Conservation (phyloP, 441 rosid species). For the Euphorbia schlechtendalii region DNA sequence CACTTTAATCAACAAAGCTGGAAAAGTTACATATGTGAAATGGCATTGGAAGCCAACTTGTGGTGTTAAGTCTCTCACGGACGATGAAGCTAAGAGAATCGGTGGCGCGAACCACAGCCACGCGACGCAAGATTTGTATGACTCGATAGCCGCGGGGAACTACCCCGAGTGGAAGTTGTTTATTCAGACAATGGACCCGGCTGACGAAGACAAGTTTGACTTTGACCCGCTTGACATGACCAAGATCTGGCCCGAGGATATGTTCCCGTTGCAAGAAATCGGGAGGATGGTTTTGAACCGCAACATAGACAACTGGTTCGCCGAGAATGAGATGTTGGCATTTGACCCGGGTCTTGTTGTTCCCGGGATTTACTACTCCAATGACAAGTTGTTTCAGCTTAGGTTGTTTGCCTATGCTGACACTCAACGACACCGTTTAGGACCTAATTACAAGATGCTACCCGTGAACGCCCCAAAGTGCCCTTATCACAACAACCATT, state of each 20-base stretch:
- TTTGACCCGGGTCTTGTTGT: slow-evolving; percentile 88
- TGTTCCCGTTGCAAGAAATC: slow-evolving; percentile 84
- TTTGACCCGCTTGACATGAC: slow-evolving; percentile 98
- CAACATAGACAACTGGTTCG: slow-evolving; percentile 96
- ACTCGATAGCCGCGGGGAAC: slow-evolving; percentile 85
- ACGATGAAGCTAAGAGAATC: slow-evolving; percentile 79
- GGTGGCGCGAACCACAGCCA: slow-evolving; percentile 98
- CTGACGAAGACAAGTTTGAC: slow-evolving; percentile 68
- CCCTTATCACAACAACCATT: slow-evolving; percentile 88
- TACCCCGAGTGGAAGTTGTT: slow-evolving; percentile 86
- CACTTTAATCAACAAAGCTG: slow-evolving; percentile 69
- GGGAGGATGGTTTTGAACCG: slow-evolving; percentile 93
- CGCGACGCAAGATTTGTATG: slow-evolving; percentile 89
- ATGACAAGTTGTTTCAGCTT: slow-evolving; percentile 86
- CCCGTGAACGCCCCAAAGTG: slow-evolving; percentile 94
- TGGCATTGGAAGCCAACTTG: slow-evolving; percentile 97
- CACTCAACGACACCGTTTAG: slow-evolving; percentile 98
- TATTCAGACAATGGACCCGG: slow-evolving; percentile 86
- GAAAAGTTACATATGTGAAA: slow-evolving; percentile 73
- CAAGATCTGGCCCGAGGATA: slow-evolving; percentile 96
- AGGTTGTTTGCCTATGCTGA: slow-evolving; percentile 82
- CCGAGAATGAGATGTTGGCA: slow-evolving; percentile 93
- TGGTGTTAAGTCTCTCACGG: slow-evolving; percentile 70
- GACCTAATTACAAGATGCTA: slow-evolving; percentile 83
- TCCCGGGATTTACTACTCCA: slow-evolving; percentile 83